Conservation (phyloP, 1,284 basidiomycete species). For the Cutaneotrichosporon dermatis region DNA sequence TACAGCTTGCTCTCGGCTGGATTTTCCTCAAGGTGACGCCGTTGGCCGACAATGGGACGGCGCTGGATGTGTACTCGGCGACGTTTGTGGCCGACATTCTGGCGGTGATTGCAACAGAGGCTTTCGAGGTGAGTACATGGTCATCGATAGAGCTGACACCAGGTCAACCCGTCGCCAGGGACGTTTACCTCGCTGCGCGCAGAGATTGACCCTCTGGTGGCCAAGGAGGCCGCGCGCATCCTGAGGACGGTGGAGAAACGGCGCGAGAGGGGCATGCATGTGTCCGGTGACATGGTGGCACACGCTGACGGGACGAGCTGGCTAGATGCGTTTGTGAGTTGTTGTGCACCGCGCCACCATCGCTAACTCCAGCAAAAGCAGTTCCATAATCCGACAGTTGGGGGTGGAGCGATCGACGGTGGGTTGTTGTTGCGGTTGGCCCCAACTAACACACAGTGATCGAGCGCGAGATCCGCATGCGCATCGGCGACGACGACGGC, state of each 20-base stretch:
- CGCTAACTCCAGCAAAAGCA: slow-evolving; percentile 16
- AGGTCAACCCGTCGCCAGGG: slow-evolving; percentile 29
- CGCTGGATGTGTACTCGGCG: slow-evolving; percentile 26
- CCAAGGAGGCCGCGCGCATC: slow-evolving; percentile 19
- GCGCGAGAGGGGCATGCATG: slow-evolving; percentile 23
- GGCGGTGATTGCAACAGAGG: slow-evolving; percentile 32
- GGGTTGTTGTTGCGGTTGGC: slow-evolving; percentile 6
- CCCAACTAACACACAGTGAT: slow-evolving; percentile 15
- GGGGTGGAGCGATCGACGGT: slow-evolving; percentile 34
- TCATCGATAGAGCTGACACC: neutral
- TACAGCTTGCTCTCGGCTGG: slow-evolving; percentile 37
- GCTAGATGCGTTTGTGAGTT: slow-evolving; percentile 32
- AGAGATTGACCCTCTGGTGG: slow-evolving; percentile 31
- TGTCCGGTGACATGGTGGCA: slow-evolving; percentile 16
- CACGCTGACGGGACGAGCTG: slow-evolving; percentile 27
- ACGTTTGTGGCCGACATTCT: slow-evolving; percentile 32
- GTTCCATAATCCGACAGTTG: slow-evolving; percentile 30
- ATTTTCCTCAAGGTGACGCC: slow-evolving; percentile 25
- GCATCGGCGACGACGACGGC: slow-evolving; percentile 34
- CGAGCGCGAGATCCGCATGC: slow-evolving; percentile 32
- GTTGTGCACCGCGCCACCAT: too few relatives aligned
- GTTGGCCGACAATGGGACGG: slow-evolving; percentile 18
- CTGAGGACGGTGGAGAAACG: slow-evolving; percentile 21
- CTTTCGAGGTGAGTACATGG: slow-evolving; percentile 31
- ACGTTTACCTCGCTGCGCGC: slow-evolving; percentile 22